Evolutionary conservation across 108 stramenopile genomes (phyloP).

Genomic region (Pseudonitzschia delicatissima): DNA sequence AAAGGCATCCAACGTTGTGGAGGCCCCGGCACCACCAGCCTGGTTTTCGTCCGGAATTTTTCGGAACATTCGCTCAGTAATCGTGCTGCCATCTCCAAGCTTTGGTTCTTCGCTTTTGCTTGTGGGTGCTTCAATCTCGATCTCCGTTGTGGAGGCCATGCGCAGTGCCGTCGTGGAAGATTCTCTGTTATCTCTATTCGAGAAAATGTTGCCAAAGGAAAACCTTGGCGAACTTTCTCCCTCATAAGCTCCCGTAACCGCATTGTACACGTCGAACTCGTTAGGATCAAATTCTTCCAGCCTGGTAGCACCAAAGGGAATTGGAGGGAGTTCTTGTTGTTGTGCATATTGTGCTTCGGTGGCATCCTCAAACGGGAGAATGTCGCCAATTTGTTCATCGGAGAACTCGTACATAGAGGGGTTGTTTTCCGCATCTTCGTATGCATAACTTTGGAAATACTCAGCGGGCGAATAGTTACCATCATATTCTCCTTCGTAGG

Average conservation of each 20-base stretch:
- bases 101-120: not conserved
- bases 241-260: not conserved
- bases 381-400: not conserved
- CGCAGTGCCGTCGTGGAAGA: slow-evolving; percentile 1
- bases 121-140: not conserved
- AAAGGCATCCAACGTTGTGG: slow-evolving; percentile 67
- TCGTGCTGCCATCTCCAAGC: slow-evolving; percentile 19
- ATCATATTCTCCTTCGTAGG: not conserved
- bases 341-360: not conserved
- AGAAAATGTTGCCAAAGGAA: not conserved
- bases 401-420: not conserved
- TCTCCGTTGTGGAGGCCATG: not conserved
- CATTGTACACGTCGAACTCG: not conserved
- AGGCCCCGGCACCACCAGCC: slow-evolving; percentile 72
- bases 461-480: not conserved
- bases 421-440: not conserved
- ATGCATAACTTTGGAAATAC: not conserved
- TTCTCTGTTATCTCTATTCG: not conserved
- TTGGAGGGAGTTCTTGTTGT: not conserved
- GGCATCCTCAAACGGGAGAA: not conserved
- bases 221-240: not conserved
- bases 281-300: not conserved
- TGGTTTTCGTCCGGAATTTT: slow-evolving; percentile 30
- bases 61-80: slow-evolving; percentile 28
- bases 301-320: slow-evolving; percentile 1